A percentile compares a stretch with the other conserved stretches of the same genome.
Evolutionary conservation across 108 stramenopile species (phyloP).

Genomic region (Pseudonitzschia multistriata): DNA sequence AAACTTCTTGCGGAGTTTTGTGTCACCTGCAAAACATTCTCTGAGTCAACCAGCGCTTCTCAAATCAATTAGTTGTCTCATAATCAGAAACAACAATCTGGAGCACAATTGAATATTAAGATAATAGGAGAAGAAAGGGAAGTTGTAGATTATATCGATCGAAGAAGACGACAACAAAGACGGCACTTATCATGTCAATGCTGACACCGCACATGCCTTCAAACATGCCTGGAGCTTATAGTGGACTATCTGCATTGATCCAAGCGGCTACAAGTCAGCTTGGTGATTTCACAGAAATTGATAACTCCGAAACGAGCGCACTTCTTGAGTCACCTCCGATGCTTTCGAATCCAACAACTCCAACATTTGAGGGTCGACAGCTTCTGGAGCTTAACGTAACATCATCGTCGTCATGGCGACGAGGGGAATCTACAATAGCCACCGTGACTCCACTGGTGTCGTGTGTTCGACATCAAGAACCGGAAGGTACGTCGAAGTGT

Average conservation of each 20-base stretch:
- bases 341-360: constrained; percentile 5
- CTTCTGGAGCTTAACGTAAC: background rate
- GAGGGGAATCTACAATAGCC: constrained; percentile 4
- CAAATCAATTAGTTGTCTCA: background rate
- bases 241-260: constrained; percentile 54
- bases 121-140: background rate
- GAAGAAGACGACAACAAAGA: background rate
- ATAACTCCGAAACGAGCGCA: constrained; percentile 11
- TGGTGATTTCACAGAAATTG: constrained; percentile 28
- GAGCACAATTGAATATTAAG: background rate
- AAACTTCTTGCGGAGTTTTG: background rate
- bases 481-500: background rate
- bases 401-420: constrained; percentile 2
- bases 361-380: constrained; percentile 5
- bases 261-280: constrained; percentile 54
- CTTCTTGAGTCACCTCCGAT: background rate
- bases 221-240: constrained; percentile 20
- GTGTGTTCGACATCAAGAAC: background rate
- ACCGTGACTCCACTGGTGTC: background rate
- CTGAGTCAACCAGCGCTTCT: background rate
- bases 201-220: constrained; percentile 1
- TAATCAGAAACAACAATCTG: background rate
- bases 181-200: background rate
- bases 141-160: background rate
- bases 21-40: background rate